A percentile compares a stretch with the other conserved stretches of the same genome.
These are phyloP conservation scores for Neurospora sp. DNA, from an alignment of 495 filamentous ascomycete species.

Conservation along the genomic window DNA sequence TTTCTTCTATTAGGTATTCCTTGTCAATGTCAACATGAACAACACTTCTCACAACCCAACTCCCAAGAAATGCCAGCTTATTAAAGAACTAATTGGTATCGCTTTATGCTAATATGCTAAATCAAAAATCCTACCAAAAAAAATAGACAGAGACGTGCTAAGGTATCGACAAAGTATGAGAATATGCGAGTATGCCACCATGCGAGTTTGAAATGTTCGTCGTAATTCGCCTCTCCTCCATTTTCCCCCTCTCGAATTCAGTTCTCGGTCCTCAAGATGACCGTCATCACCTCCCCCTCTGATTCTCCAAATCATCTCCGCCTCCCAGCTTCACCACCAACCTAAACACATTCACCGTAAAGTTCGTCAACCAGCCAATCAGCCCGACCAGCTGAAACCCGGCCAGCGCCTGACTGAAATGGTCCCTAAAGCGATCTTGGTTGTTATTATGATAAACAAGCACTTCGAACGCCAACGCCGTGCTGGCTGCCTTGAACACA, in stretches of 20 bases:
- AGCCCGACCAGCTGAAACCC: conserved; percentile 75
- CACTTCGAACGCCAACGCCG: conserved; percentile 79
- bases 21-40: not conserved
- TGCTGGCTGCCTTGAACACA: conserved; percentile 87
- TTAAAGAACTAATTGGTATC: not conserved
- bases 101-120: not conserved
- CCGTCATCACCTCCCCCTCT: not conserved
- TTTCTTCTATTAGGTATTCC: not conserved
- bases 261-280: too few relatives aligned
- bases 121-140: not conserved
- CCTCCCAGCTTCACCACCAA: conserved; percentile 63
- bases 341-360: conserved; percentile 81
- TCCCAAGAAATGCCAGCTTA: not conserved
- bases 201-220: not conserved
- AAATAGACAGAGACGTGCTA: not conserved
- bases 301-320: conserved; percentile 29
- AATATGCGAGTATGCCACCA: not conserved
- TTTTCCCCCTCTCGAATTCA: not conserved
- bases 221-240: not conserved
- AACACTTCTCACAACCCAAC: not conserved
- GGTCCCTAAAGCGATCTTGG: conserved; percentile 43
- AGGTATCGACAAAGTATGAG: not conserved
- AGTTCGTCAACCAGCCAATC: conserved; percentile 82
- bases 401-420: conserved; percentile 65
- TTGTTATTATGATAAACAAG: conserved; percentile 54